Evolutionary conservation across 345 rosid species (phyloP), one percentile per base, ranked within the genome.

Genomic region (Eucalyptus tenuipes): DNA sequence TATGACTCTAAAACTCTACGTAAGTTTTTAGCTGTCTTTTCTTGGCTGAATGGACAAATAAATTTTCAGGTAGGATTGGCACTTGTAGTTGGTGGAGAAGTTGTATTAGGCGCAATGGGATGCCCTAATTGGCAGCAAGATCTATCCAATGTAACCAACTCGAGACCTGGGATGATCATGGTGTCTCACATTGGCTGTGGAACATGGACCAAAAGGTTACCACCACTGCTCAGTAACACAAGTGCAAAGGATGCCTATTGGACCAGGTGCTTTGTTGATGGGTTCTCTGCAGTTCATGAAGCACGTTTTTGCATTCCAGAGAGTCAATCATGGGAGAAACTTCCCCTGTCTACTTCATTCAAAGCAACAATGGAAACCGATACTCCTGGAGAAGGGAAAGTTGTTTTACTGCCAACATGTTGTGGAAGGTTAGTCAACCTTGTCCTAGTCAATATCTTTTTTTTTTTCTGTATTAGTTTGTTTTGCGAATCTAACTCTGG

Each of bases 61-160:
- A 89, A 89, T 68, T 92, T 90, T 89, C 93, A 97, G 99, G 97
- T 97, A 88, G 99, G 99, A 88, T 92, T 96, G 94, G 96, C 97
- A 29, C 99, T 97, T 92, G 95, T 96, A 85, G 96, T 96, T 88
- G 94, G 94, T 91, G 97, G 95, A 90, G 95, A 95, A 91, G 92
- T 95, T 91, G 97, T 94, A 85, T 88, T 96, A 87, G 96, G 99
- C 17, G 94, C 94, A 88, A 96, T 96, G 97, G 99, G 98, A 31
- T 96, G 98, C 92, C 99, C 98, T 85, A 96, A 96, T 92, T 96
- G 99, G 99, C 90, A 87, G 88, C 91, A 92, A 42, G 92, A 89
- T 81, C 48, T 27, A 89, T 88, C 92, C 80, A 80, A 47, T 90
- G 86, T n/a, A 29, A 89, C 94, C 75, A 84, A 87, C 22, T 86